A percentile compares a stretch with the other conserved stretches of the same genome.
Conservation (phyloP, 1,284 basidiomycete species). For the Tilletia setariae region DNA sequence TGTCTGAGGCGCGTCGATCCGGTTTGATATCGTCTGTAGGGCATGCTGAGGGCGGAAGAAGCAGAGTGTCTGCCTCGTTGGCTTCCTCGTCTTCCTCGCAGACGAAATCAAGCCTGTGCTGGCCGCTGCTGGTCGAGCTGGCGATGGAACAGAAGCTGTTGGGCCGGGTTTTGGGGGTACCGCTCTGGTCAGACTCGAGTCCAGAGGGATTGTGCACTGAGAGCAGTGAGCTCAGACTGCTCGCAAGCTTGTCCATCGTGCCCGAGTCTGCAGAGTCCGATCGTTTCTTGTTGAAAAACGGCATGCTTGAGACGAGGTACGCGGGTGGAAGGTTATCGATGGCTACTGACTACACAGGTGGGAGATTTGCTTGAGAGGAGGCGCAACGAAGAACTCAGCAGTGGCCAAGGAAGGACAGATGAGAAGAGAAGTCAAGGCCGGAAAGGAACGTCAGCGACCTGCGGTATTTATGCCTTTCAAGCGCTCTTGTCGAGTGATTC, state of each 20-base stretch:
- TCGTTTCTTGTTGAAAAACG: conserved; percentile 8
- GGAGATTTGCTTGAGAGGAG: neutral
- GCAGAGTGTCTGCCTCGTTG: neutral
- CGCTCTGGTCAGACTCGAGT: neutral
- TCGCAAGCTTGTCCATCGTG: neutral
- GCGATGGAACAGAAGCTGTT: conserved; percentile 3
- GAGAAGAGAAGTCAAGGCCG: neutral
- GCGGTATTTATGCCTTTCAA: no score
- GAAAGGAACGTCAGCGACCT: neutral
- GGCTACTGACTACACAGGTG: no score
- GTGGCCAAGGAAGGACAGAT: neutral
- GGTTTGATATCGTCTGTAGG: neutral
- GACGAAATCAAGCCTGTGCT: neutral
- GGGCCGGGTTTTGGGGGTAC: conserved; percentile 2
- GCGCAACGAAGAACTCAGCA: neutral
- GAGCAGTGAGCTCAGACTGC: neutral
- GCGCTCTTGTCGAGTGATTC: no score
- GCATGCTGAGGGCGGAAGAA: neutral
- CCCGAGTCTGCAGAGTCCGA: neutral
- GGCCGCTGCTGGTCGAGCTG: neutral
- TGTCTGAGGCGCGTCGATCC: no score
- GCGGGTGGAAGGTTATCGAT: neutral
- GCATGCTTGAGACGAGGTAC: neutral
- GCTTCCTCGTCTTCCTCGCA: neutral
- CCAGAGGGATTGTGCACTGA: neutral